Conservation (phyloP, 2,329 filamentous ascomycete species). For the Thyridium curvatum region DNA sequence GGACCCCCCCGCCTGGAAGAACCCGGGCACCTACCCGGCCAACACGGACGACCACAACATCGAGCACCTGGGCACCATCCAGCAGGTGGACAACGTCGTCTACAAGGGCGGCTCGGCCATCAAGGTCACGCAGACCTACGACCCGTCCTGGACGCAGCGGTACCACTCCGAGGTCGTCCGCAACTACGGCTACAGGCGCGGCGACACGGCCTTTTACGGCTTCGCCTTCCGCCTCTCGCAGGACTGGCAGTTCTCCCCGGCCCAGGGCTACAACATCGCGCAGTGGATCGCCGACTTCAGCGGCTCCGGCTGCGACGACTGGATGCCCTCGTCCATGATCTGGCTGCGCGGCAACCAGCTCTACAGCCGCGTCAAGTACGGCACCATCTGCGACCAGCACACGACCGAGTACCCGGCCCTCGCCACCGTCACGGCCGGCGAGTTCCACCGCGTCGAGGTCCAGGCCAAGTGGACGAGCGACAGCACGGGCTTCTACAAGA, state of each 20-base stretch:
- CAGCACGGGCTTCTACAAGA: slow-evolving; percentile 33
- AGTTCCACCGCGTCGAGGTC: slow-evolving; percentile 40
- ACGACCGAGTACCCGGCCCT: slow-evolving; percentile 21
- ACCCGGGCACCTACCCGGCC: slow-evolving; percentile 27
- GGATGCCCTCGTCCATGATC: slow-evolving; percentile 42
- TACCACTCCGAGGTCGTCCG: slow-evolving; percentile 43
- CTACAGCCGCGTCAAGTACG: slow-evolving; percentile 32
- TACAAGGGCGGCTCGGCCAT: slow-evolving; percentile 31
- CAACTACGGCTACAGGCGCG: slow-evolving; percentile 35
- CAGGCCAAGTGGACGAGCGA: slow-evolving; percentile 38
- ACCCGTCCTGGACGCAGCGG: slow-evolving; percentile 31
- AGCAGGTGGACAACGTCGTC: slow-evolving; percentile 31
- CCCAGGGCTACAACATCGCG: slow-evolving; percentile 38
- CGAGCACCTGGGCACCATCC: slow-evolving; percentile 34
- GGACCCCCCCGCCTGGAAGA: slow-evolving; percentile 10
- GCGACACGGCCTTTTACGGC: slow-evolving; percentile 40
- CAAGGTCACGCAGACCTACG: slow-evolving; percentile 38
- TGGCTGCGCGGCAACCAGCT: slow-evolving; percentile 37
- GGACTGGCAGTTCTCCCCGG: slow-evolving; percentile 35
- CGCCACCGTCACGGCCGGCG: slow-evolving; percentile 30
- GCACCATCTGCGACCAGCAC: slow-evolving; percentile 27
- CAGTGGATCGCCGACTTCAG: slow-evolving; percentile 46
- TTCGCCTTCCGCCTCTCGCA: slow-evolving; percentile 42
- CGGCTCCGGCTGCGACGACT: slow-evolving; percentile 35
- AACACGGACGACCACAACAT: slow-evolving; percentile 32